These are phyloP conservation scores for Podila epigama DNA, from an alignment of 192 early-diverging fungal species.

Conservation along the genomic window DNA sequence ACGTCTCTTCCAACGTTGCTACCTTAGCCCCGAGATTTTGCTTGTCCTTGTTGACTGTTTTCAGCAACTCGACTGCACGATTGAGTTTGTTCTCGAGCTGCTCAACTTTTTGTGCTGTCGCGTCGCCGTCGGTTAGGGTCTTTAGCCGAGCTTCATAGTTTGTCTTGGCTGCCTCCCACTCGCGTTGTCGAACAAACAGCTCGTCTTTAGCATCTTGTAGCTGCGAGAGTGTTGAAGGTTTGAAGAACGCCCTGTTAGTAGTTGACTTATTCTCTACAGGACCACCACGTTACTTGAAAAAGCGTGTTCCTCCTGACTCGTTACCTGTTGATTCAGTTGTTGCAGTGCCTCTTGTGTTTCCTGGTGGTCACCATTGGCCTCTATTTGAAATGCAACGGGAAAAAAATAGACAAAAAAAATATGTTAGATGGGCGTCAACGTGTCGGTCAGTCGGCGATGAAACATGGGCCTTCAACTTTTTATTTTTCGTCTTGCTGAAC, in stretches of 20 bases:
- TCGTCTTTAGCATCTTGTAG: slow-evolving; percentile 24
- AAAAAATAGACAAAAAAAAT: too few relatives aligned
- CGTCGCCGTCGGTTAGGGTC: slow-evolving; percentile 25
- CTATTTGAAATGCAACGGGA: background rate
- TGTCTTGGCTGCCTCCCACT: slow-evolving; percentile 36
- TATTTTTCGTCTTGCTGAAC: background rate
- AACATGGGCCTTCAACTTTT: background rate
- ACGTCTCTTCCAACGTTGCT: slow-evolving; percentile 8
- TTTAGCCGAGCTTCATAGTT: slow-evolving; percentile 36
- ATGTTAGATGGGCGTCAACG: too few relatives aligned
- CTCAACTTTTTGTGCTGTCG: slow-evolving; percentile 37
- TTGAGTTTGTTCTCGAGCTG: slow-evolving; percentile 28
- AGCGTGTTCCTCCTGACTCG: background rate
- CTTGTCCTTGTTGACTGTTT: slow-evolving; percentile 25
- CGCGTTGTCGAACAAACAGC: slow-evolving; percentile 19
- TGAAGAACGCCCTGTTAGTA: background rate
- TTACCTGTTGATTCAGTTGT: slow-evolving; percentile 34
- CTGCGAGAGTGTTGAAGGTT: slow-evolving; percentile 1
- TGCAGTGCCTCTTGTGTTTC: slow-evolving; percentile 12
- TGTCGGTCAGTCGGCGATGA: background rate
- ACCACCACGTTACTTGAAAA: background rate
- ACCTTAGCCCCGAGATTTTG: slow-evolving; percentile 12
- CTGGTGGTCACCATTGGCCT: slow-evolving; percentile 41
- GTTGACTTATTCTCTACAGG: too few relatives aligned
- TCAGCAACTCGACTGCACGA: slow-evolving; percentile 23